Conservation (phyloP, 257 asterid species). For the Solanum boliviense region DNA sequence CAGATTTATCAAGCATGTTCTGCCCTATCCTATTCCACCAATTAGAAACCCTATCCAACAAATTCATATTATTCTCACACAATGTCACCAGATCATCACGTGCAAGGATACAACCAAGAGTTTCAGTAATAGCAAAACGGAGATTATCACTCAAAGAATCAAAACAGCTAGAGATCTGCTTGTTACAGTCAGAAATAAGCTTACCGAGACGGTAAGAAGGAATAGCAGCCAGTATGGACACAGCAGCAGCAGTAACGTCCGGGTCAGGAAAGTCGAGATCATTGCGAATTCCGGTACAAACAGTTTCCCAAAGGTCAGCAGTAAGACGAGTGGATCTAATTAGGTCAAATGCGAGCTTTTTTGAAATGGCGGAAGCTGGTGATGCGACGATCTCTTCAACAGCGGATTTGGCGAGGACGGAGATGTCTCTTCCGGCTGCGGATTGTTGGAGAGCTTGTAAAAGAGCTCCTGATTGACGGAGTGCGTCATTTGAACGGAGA, state of each 20-base stretch:
- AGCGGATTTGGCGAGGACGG: slow-evolving; percentile 79
- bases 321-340: slow-evolving; percentile 85
- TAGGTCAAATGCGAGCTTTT: slow-evolving; percentile 79
- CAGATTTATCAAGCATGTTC: slow-evolving; percentile 79
- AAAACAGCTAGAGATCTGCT: slow-evolving; percentile 71
- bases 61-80: slow-evolving; percentile 67
- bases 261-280: slow-evolving; percentile 90
- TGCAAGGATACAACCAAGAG: slow-evolving; percentile 76
- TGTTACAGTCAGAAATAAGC: slow-evolving; percentile 64
- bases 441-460: slow-evolving; percentile 92
- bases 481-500: slow-evolving; percentile 82
- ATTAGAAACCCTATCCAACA: slow-evolving; percentile 71
- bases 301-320: slow-evolving; percentile 73
- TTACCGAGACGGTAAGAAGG: slow-evolving; percentile 75
- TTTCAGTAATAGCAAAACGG: slow-evolving; percentile 72
- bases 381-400: slow-evolving; percentile 91
- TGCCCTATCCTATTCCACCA: slow-evolving; percentile 81
- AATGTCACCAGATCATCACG: slow-evolving; percentile 79
- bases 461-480: slow-evolving; percentile 83
- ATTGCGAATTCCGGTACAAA: slow-evolving; percentile 63
- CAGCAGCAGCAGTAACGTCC: slow-evolving; percentile 84
- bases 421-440: slow-evolving; percentile 86
- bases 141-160: slow-evolving; percentile 65
- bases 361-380: slow-evolving; percentile 85
- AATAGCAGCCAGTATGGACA: slow-evolving; percentile 76